Percentiles rank a stretch among this genome's conserved stretches.
Conservation (phyloP, 2,329 filamentous ascomycete species). For the Exophiala lecanii-corni region DNA sequence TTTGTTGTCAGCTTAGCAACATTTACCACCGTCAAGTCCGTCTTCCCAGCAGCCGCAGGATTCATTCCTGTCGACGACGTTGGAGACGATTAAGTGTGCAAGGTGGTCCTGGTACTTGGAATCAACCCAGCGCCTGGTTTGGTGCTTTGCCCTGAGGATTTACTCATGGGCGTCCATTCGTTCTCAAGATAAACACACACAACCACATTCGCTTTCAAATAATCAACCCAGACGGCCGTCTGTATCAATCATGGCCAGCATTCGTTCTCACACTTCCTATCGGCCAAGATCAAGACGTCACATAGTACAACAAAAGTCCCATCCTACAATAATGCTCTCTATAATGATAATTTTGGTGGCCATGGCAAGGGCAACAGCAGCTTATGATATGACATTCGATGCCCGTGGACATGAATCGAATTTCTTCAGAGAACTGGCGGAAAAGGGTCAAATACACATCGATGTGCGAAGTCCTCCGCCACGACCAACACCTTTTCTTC, state of each 20-base stretch:
- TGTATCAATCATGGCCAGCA: no score
- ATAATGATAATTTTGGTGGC: slow-evolving; percentile 18
- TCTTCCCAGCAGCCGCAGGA: no score
- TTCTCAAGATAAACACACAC: background rate
- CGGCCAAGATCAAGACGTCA: no score
- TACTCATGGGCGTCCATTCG: slow-evolving; percentile 4
- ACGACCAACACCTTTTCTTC: slow-evolving; percentile 7
- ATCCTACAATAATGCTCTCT: slow-evolving; percentile 12
- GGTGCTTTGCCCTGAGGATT: slow-evolving; percentile 2
- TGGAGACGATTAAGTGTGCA: no score
- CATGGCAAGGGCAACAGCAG: slow-evolving; percentile 5
- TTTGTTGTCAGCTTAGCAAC: no score
- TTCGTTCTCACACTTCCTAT: no score
- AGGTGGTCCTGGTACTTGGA: no score
- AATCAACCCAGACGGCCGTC: no score
- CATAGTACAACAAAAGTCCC: no score
- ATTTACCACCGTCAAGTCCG: no score
- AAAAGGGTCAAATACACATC: slow-evolving; percentile 23
- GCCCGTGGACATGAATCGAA: slow-evolving; percentile 10
- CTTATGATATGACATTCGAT: slow-evolving; percentile 12
- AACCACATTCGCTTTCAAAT: background rate
- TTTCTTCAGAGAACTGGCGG: slow-evolving; percentile 14
- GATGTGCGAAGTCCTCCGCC: slow-evolving; percentile 14
- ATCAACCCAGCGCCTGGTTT: background rate
- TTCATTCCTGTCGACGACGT: no score